Evolutionary conservation across 768 basidiomycete species (phyloP).

Genomic region (Hericium rajendrae): DNA sequence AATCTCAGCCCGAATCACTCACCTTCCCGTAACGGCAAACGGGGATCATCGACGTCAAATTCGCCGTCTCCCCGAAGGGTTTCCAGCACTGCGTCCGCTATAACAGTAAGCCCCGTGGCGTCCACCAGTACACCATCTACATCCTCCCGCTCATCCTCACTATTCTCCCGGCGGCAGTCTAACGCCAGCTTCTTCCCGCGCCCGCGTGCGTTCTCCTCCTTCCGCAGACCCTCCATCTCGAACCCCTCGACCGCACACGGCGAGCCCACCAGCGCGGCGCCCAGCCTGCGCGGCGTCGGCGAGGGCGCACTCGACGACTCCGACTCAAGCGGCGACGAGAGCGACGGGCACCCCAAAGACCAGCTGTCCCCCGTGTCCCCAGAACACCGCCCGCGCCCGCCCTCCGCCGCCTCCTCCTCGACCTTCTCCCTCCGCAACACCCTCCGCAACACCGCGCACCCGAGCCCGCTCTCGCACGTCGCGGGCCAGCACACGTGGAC

Average conservation of each 20-base stretch:
- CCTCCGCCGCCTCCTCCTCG: conserved; percentile 25
- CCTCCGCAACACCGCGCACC: conserved; percentile 30
- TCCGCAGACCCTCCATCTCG: conserved; percentile 36
- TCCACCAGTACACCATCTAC: conserved; percentile 8
- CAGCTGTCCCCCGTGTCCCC: background rate
- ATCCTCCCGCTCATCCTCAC: conserved; percentile 3
- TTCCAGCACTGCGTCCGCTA: conserved; percentile 3
- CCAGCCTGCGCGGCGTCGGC: conserved; percentile 54
- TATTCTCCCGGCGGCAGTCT: conserved; percentile 12
- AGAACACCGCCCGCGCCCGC: background rate
- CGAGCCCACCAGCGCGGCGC: conserved; percentile 22
- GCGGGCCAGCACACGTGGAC: conserved; percentile 46
- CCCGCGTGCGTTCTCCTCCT: conserved; percentile 20
- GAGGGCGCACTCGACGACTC: conserved; percentile 75
- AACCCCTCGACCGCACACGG: conserved; percentile 24
- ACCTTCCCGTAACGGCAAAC: background rate
- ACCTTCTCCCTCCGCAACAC: conserved; percentile 18
- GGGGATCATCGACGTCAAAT: background rate
- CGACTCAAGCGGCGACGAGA: conserved; percentile 40
- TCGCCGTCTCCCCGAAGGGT: conserved; percentile 11
- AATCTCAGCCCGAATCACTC: background rate
- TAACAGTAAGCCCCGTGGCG: conserved; percentile 4
- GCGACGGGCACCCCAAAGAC: conserved; percentile 18
- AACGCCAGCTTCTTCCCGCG: conserved; percentile 11
- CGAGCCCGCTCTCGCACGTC: conserved; percentile 58